Conservation (phyloP, 768 basidiomycete species). For the Royoungia palumana region DNA sequence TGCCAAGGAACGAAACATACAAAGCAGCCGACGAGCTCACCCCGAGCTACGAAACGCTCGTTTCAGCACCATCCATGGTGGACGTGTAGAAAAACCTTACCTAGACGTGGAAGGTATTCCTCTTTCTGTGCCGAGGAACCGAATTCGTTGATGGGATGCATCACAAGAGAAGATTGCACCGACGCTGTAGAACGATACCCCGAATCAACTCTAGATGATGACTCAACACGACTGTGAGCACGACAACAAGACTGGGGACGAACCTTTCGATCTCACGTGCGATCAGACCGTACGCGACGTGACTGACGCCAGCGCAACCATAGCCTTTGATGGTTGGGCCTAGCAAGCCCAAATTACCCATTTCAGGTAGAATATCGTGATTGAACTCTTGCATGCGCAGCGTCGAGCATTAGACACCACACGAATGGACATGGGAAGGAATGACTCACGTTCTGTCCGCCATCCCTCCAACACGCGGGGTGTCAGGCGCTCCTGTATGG, state of each 20-base stretch:
- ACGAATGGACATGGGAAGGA: not conserved
- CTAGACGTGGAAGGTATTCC: constrained; percentile 82
- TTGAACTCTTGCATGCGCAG: constrained; percentile 59
- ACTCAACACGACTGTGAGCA: not conserved
- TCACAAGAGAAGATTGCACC: constrained; percentile 93
- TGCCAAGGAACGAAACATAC: constrained; percentile 45
- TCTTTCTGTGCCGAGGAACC: constrained; percentile 89
- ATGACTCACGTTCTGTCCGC: constrained; percentile 72
- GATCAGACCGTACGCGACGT: constrained; percentile 92
- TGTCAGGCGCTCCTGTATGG: constrained; percentile 66
- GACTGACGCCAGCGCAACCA: constrained; percentile 88
- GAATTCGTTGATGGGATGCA: constrained; percentile 91
- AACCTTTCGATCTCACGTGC: constrained; percentile 92
- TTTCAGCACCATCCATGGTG: constrained; percentile 6
- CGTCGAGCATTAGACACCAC: not conserved
- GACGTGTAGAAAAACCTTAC: constrained; percentile 35
- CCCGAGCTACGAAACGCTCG: constrained; percentile 52
- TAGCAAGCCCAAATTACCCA: constrained; percentile 88
- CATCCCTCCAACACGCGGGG: constrained; percentile 90
- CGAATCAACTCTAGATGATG: constrained; percentile 73
- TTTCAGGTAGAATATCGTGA: constrained; percentile 72
- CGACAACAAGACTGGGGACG: constrained; percentile 4
- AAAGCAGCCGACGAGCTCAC: constrained; percentile 89
- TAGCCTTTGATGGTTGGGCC: constrained; percentile 93
- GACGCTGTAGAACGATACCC: constrained; percentile 94